Evolutionary conservation across 2,329 filamentous ascomycete species (phyloP), one percentile per base, ranked within the genome.

Genomic region (Chrysoporthe austroafricana): DNA sequence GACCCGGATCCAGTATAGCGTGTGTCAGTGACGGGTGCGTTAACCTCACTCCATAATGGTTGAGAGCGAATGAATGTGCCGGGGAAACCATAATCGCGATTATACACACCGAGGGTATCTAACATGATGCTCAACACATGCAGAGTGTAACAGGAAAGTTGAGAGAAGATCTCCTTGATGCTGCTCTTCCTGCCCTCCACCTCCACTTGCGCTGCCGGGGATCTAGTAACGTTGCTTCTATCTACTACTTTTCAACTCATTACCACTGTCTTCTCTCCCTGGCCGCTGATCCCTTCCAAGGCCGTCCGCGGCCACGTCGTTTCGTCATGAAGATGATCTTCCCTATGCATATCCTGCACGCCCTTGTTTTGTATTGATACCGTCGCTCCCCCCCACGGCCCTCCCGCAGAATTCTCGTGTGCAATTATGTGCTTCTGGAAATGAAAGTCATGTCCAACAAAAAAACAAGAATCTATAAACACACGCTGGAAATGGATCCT

Each of bases 71-170:
- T 18, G 26, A 16, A 57, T 39, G 36, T 39, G 36, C 36, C 36
- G 36, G 18, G 16, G 11, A 5, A 50, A 46, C 13, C 44, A 39
- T 46, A 6, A 18, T 48, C 4, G 60, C 8, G 32, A 52, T 50
- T 66, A 34, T 50, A 67, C 56, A 32, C 57, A 39, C 64, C 54
- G 62, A 64, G 67, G 67, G 67, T 69, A 69, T 69, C 67, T 67
- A 67, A 64, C 61, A 64, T 64, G 62, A 64, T 67, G 64, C 60
- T 67, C 67, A 67, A 67, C 64, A 69, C 44, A 69, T 67, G 64
- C 50, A 61, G 66, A 58, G 52, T 36, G n/a, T 18, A 44, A 56
- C 5, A 21, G 34, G 21, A 43, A 16, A 50, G 50, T 2, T 11
- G 14, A 60, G 36, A 48, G 7, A 48, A 32, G 39, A 62, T 32